Evolutionary conservation across 805 yeast genomes (phyloP).

Genomic region (Ogataea polymorpha): DNA sequence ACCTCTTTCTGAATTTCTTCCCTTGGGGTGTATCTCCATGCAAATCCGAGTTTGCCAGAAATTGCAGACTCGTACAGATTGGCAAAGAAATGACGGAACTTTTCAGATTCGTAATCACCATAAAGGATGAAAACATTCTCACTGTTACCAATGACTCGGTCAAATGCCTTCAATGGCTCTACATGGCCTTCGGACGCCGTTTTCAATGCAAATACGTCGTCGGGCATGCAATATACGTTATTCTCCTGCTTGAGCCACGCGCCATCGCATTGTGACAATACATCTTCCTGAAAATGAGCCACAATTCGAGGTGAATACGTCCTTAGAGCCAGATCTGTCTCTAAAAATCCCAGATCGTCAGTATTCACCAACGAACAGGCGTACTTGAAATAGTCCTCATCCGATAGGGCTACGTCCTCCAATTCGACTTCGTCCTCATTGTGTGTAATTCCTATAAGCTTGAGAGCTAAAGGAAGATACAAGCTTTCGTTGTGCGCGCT

Average conservation of each 20-base stretch:
- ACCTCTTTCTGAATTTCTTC: slow-evolving; percentile 23
- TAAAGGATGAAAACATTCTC: slow-evolving; percentile 48
- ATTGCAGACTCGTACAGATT: slow-evolving; percentile 58
- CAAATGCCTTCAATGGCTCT: slow-evolving; percentile 42
- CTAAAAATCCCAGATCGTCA: slow-evolving; percentile 27
- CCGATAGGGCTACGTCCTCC: slow-evolving; percentile 22
- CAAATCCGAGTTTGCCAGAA: slow-evolving; percentile 64
- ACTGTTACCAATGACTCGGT: slow-evolving; percentile 58
- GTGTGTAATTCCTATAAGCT: slow-evolving; percentile 26
- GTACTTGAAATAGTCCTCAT: slow-evolving; percentile 24
- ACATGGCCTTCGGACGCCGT: slow-evolving; percentile 35
- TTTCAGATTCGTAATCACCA: slow-evolving; percentile 53
- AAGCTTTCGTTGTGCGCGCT: slow-evolving; percentile 35
- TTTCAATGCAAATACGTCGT: slow-evolving; percentile 77
- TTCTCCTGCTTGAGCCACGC: slow-evolving; percentile 55
- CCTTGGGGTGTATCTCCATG: slow-evolving; percentile 67
- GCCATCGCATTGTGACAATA: slow-evolving; percentile 26
- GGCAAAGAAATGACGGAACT: slow-evolving; percentile 55
- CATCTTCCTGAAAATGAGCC: slow-evolving; percentile 50
- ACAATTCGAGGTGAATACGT: slow-evolving; percentile 59
- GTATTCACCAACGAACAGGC: slow-evolving; percentile 19
- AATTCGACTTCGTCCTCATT: slow-evolving; percentile 26
- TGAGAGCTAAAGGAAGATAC: slow-evolving; percentile 34
- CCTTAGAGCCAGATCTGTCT: slow-evolving; percentile 46
- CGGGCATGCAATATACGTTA: slow-evolving; percentile 56